phyloP scores from a whole-genome alignment of 495 filamentous ascomycete genomes.

The Tuber brumale region DNA sequence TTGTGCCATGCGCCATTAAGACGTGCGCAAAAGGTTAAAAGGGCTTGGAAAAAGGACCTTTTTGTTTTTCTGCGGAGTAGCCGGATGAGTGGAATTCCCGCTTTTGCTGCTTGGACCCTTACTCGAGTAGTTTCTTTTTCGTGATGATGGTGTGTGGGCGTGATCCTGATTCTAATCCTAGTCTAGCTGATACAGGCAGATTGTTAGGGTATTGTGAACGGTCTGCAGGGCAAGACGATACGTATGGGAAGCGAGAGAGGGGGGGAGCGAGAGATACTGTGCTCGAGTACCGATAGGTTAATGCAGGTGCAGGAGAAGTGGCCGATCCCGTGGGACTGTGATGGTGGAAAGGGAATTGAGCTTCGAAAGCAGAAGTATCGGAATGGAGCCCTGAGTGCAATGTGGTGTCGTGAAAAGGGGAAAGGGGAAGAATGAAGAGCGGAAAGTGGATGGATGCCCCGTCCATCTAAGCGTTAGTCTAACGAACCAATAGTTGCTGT shows the following conservation, averaged over 20 bases:
- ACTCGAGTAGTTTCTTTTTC: not conserved
- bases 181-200: not conserved
- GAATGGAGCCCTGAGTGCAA: not conserved
- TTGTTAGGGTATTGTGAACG: not conserved
- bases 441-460: not conserved
- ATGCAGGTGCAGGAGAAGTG: not conserved
- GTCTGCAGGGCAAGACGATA: not conserved
- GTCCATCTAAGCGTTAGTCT: not conserved
- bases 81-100: not conserved
- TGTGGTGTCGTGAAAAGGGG: not conserved
- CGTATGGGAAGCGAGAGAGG: not conserved
- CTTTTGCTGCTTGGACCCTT: not conserved
- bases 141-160: not conserved
- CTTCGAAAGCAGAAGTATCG: not conserved
- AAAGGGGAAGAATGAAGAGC: not conserved
- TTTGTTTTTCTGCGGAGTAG: not conserved
- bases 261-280: not conserved
- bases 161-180: not conserved
- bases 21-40: not conserved
- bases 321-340: not conserved
- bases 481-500: not conserved
- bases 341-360: not conserved
- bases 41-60: not conserved
- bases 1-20: conserved; percentile 1
- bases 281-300: not conserved